These are phyloP conservation scores for Alloteropsis angusta DNA, from an alignment of 202 grass and related monocot genomes.

Conservation along the genomic window DNA sequence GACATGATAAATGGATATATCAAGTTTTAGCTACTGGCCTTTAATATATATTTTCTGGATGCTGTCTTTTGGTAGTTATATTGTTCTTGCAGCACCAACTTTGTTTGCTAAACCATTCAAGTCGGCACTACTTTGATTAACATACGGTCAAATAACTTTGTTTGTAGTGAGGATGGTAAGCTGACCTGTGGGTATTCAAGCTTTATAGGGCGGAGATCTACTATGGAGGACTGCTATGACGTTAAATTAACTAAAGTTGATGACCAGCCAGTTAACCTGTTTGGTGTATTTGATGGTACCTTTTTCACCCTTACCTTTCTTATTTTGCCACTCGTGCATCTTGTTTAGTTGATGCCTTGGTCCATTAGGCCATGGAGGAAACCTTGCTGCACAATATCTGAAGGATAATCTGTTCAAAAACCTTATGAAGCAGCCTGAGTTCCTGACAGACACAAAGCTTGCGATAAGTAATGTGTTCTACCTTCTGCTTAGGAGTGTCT, in stretches of 20 bases:
- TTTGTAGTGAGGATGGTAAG: slow-evolving; percentile 59
- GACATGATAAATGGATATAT: neutral
- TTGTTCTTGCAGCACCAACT: neutral
- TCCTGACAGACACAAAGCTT: slow-evolving; percentile 67
- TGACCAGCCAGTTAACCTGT: slow-evolving; percentile 41
- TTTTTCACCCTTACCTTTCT: slow-evolving; percentile 17
- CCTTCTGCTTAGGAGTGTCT: slow-evolving; percentile 10
- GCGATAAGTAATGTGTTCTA: slow-evolving; percentile 59
- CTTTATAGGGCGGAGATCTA: slow-evolving; percentile 52
- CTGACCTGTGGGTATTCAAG: slow-evolving; percentile 70
- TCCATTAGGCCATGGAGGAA: slow-evolving; percentile 67
- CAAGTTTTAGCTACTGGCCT: neutral
- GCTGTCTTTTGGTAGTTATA: neutral
- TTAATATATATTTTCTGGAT: neutral
- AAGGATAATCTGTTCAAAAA: slow-evolving; percentile 86
- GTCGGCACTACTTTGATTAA: neutral
- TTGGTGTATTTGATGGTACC: slow-evolving; percentile 88
- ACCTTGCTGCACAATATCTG: slow-evolving; percentile 71
- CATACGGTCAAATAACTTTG: slow-evolving; percentile 7
- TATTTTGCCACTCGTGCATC: neutral
- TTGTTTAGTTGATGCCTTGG: slow-evolving; percentile 7
- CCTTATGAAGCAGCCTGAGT: slow-evolving; percentile 60
- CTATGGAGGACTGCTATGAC: slow-evolving; percentile 85
- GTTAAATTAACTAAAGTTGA: slow-evolving; percentile 50
- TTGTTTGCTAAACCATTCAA: neutral